Evolutionary conservation across 2,329 filamentous ascomycete genomes (phyloP).

Genomic region (Claviceps citrina): DNA sequence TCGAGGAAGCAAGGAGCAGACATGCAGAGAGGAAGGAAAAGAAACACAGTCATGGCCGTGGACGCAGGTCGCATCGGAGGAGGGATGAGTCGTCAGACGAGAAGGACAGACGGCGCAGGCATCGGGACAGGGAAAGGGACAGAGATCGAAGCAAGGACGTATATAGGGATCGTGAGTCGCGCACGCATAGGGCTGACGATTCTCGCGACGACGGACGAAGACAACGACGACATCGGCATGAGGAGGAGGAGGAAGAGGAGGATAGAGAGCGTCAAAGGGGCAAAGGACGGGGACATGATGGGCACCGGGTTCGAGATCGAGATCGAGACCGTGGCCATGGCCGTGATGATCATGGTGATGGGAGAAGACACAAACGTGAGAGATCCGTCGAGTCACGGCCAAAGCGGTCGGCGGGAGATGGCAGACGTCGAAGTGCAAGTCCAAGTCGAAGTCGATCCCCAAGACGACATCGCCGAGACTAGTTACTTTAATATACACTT

Average conservation of each 20-base stretch:
- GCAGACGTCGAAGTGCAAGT: slow-evolving; percentile 10
- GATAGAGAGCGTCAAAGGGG: slow-evolving; percentile 7
- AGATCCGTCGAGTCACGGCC: slow-evolving; percentile 15
- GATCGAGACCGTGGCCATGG: slow-evolving; percentile 7
- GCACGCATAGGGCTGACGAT: background rate
- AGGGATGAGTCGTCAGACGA: slow-evolving; percentile 22
- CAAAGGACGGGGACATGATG: slow-evolving; percentile 6
- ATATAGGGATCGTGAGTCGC: slow-evolving; percentile 7
- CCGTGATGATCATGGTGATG: slow-evolving; percentile 13
- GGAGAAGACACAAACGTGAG: slow-evolving; percentile 13
- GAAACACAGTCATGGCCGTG: slow-evolving; percentile 30
- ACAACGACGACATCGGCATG: slow-evolving; percentile 13
- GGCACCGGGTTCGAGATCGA: slow-evolving; percentile 14
- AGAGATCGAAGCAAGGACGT: slow-evolving; percentile 9
- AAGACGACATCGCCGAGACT: slow-evolving; percentile 9
- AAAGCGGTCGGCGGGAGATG: slow-evolving; percentile 15
- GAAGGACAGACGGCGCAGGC: slow-evolving; percentile 12
- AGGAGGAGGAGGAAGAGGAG: slow-evolving; percentile 12
- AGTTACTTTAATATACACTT: slow-evolving; percentile 2
- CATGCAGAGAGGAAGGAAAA: slow-evolving; percentile 32
- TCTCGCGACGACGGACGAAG: slow-evolving; percentile 12
- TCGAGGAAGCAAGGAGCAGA: slow-evolving; percentile 53
- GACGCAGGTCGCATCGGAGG: slow-evolving; percentile 4
- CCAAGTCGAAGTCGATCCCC: slow-evolving; percentile 14
- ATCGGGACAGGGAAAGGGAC: slow-evolving; percentile 7